phyloP scores from a whole-genome alignment of 441 rosid genomes.

The Brassica hybrid region DNA sequence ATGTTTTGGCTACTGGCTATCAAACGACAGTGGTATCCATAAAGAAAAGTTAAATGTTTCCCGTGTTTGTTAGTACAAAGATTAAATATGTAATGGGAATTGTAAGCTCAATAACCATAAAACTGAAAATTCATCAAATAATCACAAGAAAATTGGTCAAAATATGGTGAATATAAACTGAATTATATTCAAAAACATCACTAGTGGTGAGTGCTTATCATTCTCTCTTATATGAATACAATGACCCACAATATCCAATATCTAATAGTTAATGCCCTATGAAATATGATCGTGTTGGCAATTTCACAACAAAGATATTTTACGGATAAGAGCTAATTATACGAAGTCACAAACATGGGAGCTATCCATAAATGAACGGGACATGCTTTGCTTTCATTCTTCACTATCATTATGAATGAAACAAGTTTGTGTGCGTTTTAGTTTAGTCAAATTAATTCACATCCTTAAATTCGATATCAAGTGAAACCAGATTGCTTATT shows the following conservation, averaged over 20 bases:
- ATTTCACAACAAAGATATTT: slow-evolving; percentile 22
- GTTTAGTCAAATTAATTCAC: slow-evolving; percentile 8
- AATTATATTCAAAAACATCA: background rate
- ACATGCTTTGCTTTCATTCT: slow-evolving; percentile 39
- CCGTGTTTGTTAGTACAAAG: background rate
- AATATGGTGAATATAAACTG: background rate
- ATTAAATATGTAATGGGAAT: background rate
- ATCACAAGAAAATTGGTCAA: background rate
- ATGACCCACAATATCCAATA: slow-evolving; percentile 35
- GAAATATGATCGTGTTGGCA: slow-evolving; percentile 37
- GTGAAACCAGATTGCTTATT: slow-evolving; percentile 28
- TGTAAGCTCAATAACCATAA: background rate
- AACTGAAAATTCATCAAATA: background rate
- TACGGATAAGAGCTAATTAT: slow-evolving; percentile 27
- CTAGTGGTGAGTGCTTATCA: background rate
- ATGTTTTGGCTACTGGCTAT: background rate
- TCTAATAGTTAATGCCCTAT: background rate
- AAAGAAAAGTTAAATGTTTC: background rate
- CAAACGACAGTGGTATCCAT: background rate
- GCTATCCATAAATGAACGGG: slow-evolving; percentile 36
- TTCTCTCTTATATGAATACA: slow-evolving; percentile 8
- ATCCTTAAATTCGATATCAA: slow-evolving; percentile 24
- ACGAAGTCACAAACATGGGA: slow-evolving; percentile 34
- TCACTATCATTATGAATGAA: slow-evolving; percentile 37
- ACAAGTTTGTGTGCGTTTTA: slow-evolving; percentile 33